Evolutionary conservation across 345 rosid genomes (phyloP), one percentile per base, ranked within the genome.

Genomic region (Cochlearia excelsa): DNA sequence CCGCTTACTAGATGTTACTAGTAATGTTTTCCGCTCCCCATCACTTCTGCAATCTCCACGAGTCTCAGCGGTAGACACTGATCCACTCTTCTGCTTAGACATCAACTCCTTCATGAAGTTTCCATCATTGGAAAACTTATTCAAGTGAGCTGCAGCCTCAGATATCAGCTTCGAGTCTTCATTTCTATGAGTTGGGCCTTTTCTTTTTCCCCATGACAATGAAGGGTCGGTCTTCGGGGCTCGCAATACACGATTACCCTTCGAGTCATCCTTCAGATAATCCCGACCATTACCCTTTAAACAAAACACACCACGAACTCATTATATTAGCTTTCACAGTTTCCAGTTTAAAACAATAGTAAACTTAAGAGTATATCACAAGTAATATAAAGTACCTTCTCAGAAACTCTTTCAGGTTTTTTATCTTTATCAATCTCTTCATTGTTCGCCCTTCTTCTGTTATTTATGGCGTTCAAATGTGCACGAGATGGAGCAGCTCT

Each of bases 401-500:
- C 69, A 65, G 69, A 57, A 59, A 69, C 57, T 66, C 68, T 69
- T 51, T 66, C 84, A 30, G 57, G 57, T 74, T 75, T 61, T 45
- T 74, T 63, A 5, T 63, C 77, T 8, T 53, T 41, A 61, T 33
- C 51, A n/a, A 45, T 48, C 34, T 80, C 75, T 54, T 72, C 81
- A 54, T 49, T 58, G 40, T 34, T 54, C 26, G 74, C 84, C 46
- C 73, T 80, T 74, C 67, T 65, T 77, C 99, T 80, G 65, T 55
- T 82, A 57, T 69, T 85, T 68, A 87, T 87, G 28, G 95, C 95
- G 76, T 71, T 80, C 59, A 93, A 70, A 78, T 93, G 99, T 46
- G 99, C 91, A 48, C 83, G 90, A 57, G 95, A 81, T 16, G 94
- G 88, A 54, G 97, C 97, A 26, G 87, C 86, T 48, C 54, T 59